A percentile compares a stretch with the other conserved stretches of the same genome.
These are phyloP conservation scores for Podospora pseudocomata DNA, from an alignment of 495 filamentous ascomycete species.

Conservation along the genomic window DNA sequence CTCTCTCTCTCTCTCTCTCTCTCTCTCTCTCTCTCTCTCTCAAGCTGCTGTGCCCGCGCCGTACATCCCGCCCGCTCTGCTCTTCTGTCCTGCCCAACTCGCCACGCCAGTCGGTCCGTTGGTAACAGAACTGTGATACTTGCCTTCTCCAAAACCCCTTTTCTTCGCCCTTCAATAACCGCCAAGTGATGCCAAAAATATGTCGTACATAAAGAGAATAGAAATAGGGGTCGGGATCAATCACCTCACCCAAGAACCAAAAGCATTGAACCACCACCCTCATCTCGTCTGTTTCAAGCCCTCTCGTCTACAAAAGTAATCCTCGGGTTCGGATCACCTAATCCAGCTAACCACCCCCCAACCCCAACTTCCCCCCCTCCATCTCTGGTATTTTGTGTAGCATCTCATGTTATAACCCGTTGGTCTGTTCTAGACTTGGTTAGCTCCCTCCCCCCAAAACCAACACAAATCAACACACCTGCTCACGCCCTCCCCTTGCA, in stretches of 20 bases:
- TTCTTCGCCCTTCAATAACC: neutral
- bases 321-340: neutral
- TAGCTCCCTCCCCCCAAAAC: neutral
- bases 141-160: neutral
- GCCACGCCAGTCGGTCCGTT: neutral
- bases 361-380: neutral
- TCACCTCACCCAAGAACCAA: neutral
- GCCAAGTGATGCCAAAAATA: neutral
- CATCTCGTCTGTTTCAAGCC: neutral
- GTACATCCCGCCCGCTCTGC: neutral
- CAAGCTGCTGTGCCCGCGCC: neutral
- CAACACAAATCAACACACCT: neutral
- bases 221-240: neutral
- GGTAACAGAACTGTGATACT: neutral
- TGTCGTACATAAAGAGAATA: neutral
- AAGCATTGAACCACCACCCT: neutral
- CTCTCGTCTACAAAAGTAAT: neutral
- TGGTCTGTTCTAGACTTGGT: neutral
- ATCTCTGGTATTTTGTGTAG: neutral
- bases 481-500: slow-evolving; percentile 3
- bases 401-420: neutral
- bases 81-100: too few species aligned
- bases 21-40: neutral
- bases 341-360: neutral
- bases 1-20: neutral